A percentile compares a stretch with the other conserved stretches of the same genome.
Evolutionary conservation across 345 rosid species (phyloP).

Genomic region (Orychophragmus violaceus): DNA sequence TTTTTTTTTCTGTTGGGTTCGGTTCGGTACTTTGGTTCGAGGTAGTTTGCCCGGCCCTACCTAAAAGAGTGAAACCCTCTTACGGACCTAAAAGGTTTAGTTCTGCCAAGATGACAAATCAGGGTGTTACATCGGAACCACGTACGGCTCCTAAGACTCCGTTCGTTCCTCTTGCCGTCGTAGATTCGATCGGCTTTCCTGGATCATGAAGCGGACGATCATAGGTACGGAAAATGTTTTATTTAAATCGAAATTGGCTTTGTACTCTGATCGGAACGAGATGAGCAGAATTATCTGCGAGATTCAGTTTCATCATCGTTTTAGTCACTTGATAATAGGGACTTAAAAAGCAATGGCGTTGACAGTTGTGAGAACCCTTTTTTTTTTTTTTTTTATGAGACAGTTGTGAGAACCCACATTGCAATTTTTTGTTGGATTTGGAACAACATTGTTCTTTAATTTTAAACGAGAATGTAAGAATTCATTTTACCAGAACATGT

Average conservation of each 20-base stretch:
- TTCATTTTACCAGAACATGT: neutral
- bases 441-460: neutral
- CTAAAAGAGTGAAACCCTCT: no score
- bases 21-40: no score
- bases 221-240: slow-evolving; percentile 7
- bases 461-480: neutral
- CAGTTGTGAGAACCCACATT: slow-evolving; percentile 8
- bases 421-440: neutral
- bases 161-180: neutral
- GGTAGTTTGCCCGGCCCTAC: no score
- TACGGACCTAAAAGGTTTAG: no score
- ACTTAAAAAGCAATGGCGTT: neutral
- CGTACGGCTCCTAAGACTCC: slow-evolving; percentile 29
- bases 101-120: no score
- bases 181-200: slow-evolving; percentile 14
- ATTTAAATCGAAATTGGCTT: neutral
- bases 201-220: slow-evolving; percentile 18
- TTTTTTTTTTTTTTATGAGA: no score
- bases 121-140: slow-evolving; percentile 28
- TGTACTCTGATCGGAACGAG: neutral
- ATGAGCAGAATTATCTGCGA: neutral
- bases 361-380: slow-evolving; percentile 17
- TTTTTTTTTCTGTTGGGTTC: no score
- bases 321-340: neutral
- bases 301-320: slow-evolving; percentile 2